A percentile compares a stretch with the other conserved stretches of the same genome.
Evolutionary conservation across 495 filamentous ascomycete genomes (phyloP).

Genomic region (Cryomyces minteri): DNA sequence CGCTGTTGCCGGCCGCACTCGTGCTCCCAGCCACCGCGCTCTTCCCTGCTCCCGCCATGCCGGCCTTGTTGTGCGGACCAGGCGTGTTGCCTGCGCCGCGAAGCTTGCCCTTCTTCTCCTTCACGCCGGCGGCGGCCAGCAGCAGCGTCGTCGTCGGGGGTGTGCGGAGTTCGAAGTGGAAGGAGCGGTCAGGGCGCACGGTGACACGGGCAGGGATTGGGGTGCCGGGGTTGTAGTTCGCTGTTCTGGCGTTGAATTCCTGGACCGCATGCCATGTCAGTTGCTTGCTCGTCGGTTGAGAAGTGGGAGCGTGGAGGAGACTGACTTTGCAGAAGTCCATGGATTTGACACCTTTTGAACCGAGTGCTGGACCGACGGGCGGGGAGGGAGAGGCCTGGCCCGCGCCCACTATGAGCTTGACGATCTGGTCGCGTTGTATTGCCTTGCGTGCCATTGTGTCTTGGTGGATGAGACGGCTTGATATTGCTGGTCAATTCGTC

Average conservation of each 20-base stretch:
- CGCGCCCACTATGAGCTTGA: conserved; percentile 95
- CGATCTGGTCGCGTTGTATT: conserved; percentile 60
- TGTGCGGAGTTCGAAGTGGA: conserved; percentile 84
- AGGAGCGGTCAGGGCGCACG: conserved; percentile 82
- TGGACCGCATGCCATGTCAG: conserved; percentile 17
- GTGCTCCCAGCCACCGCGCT: background rate
- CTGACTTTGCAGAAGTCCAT: conserved; percentile 99
- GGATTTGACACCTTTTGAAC: conserved; percentile 94
- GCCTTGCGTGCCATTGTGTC: conserved; percentile 61
- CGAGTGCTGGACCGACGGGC: conserved; percentile 92
- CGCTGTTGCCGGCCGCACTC: conserved; percentile 33
- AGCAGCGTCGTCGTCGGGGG: conserved; percentile 81
- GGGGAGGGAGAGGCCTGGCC: conserved; percentile 93
- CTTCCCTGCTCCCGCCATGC: conserved; percentile 9
- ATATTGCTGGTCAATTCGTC: background rate
- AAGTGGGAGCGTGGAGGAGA: background rate
- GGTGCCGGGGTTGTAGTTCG: conserved; percentile 64
- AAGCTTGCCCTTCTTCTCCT: conserved; percentile 56
- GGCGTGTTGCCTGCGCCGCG: conserved; percentile 45
- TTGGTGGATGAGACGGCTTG: background rate
- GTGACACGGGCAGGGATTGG: conserved; percentile 83
- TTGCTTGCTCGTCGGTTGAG: background rate
- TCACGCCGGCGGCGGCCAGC: conserved; percentile 61
- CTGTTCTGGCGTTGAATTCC: conserved; percentile 96
- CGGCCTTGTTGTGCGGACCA: conserved; percentile 14